phyloP scores from a whole-genome alignment of 805 yeast genomes.

The Candida arabinofermentans region DNA sequence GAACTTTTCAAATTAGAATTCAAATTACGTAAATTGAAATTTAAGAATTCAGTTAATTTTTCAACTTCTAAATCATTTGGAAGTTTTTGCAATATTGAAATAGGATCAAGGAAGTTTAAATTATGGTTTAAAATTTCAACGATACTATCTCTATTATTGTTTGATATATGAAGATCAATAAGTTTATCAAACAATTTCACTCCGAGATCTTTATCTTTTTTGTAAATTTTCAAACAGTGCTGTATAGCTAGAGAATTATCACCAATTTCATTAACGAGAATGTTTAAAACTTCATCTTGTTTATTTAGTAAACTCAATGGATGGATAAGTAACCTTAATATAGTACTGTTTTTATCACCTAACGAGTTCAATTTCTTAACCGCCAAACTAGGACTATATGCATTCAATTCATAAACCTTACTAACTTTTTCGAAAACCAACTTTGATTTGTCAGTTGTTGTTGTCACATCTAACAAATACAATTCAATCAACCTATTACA shows the following conservation, averaged over 20 bases:
- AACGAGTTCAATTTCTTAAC: constrained; percentile 15
- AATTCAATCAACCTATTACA: constrained; percentile 42
- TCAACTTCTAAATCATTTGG: constrained; percentile 48
- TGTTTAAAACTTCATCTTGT: constrained; percentile 59
- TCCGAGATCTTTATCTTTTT: constrained; percentile 36
- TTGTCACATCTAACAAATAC: constrained; percentile 32
- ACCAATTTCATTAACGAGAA: constrained; percentile 52
- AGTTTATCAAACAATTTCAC: constrained; percentile 43
- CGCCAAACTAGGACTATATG: constrained; percentile 38
- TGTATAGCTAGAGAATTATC: constrained; percentile 56
- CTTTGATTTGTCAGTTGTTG: constrained; percentile 9
- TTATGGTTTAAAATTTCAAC: constrained; percentile 30
- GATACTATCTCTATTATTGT: constrained; percentile 11
- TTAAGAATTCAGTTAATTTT: constrained; percentile 41
- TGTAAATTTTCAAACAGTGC: constrained; percentile 52
- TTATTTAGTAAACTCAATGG: constrained; percentile 57
- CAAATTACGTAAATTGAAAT: constrained; percentile 39
- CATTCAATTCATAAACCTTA: constrained; percentile 30
- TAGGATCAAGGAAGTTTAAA: constrained; percentile 24
- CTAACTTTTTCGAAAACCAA: constrained; percentile 30
- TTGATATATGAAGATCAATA: constrained; percentile 35
- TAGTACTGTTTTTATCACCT: constrained; percentile 11
- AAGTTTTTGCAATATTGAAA: constrained; percentile 41
- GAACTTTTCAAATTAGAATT: constrained; percentile 37
- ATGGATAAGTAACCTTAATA: constrained; percentile 46